Conservation (phyloP, 2,329 filamentous ascomycete species). For the Alternaria consortialis region DNA sequence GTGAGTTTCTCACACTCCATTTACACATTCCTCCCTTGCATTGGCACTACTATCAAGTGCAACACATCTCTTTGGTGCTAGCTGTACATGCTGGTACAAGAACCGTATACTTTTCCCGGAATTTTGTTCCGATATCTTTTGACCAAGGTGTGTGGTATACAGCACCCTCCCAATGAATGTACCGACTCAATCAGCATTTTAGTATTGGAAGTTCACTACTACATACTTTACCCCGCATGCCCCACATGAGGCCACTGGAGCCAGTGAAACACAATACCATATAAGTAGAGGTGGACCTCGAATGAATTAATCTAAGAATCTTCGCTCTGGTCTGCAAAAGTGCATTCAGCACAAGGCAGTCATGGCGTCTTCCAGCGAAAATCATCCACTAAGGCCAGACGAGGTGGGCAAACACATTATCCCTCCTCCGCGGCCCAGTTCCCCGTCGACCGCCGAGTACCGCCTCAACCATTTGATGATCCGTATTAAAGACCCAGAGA, state of each 20-base stretch:
- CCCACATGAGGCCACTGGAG: slow-evolving; percentile 14
- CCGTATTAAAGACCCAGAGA: slow-evolving; percentile 41
- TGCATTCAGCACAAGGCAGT: no score
- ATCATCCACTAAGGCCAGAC: slow-evolving; percentile 33
- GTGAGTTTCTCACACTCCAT: background rate
- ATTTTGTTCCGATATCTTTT: background rate
- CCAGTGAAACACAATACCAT: background rate
- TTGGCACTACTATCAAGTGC: background rate
- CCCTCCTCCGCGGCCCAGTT: slow-evolving; percentile 35
- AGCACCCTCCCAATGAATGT: background rate
- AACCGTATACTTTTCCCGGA: background rate
- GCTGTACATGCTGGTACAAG: background rate
- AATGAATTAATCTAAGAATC: background rate
- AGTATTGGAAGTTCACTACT: background rate
- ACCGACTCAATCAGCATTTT: background rate
- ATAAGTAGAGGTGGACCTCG: background rate
- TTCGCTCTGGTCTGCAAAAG: background rate
- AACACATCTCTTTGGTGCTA: background rate
- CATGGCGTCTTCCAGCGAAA: slow-evolving; percentile 28
- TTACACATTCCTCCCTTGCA: background rate
- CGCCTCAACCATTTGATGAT: slow-evolving; percentile 48
- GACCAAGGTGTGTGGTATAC: background rate
- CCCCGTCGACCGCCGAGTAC: slow-evolving; percentile 37
- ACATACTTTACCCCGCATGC: slow-evolving; percentile 16
- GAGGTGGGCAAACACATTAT: slow-evolving; percentile 33